phyloP scores from a whole-genome alignment of 192 early-diverging fungal species.

The Mycoemilia scoparia region DNA sequence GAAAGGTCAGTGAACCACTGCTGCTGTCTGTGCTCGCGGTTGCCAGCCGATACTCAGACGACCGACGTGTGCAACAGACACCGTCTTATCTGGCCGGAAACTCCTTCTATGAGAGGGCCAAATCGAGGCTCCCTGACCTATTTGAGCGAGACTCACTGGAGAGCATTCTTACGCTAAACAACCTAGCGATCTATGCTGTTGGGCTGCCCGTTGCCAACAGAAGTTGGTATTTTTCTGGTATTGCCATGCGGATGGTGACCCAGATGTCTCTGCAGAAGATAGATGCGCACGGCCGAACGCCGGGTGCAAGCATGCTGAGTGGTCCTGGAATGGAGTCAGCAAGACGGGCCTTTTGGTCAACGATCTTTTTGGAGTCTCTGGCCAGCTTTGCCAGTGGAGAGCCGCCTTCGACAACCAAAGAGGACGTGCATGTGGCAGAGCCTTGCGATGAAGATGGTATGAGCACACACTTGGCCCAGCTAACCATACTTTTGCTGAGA shows the following conservation, averaged over 20 bases:
- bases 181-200: slow-evolving; percentile 26
- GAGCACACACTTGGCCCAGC: slow-evolving; percentile 16
- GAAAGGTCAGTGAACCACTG: slow-evolving; percentile 25
- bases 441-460: slow-evolving; percentile 15
- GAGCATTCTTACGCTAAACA: slow-evolving; percentile 29
- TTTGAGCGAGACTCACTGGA: slow-evolving; percentile 25
- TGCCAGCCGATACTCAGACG: slow-evolving; percentile 25
- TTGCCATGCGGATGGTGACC: slow-evolving; percentile 30
- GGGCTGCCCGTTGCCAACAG: slow-evolving; percentile 28
- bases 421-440: slow-evolving; percentile 29
- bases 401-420: slow-evolving; percentile 24
- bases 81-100: slow-evolving; percentile 23
- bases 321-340: slow-evolving; percentile 24
- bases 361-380: slow-evolving; percentile 22
- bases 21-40: slow-evolving; percentile 22
- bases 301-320: slow-evolving; percentile 28
- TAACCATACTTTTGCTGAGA: slow-evolving; percentile 19
- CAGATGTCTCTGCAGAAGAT: slow-evolving; percentile 31
- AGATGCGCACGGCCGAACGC: slow-evolving; percentile 25
- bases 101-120: slow-evolving; percentile 25
- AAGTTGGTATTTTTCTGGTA: slow-evolving; percentile 27
- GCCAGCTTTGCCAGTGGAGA: slow-evolving; percentile 32
- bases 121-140: slow-evolving; percentile 19
- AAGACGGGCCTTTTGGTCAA: slow-evolving; percentile 27
- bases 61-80: slow-evolving; percentile 18